Evolutionary conservation across 139 green algal genomes (phyloP), one percentile per base, ranked within the genome.

Genomic region (Chlorella sp.): DNA sequence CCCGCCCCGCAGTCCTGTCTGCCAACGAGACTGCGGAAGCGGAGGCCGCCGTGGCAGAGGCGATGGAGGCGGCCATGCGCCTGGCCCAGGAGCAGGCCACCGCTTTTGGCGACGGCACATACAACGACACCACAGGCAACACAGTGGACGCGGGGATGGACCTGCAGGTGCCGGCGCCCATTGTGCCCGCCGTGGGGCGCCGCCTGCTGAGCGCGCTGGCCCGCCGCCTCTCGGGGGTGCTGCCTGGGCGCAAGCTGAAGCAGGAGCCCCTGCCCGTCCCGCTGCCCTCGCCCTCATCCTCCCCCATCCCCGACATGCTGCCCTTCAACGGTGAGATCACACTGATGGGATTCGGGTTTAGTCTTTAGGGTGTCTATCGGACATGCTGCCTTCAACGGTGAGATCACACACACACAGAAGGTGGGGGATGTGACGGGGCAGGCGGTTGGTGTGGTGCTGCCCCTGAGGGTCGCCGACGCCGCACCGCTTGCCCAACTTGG

Each of bases 81-180:
- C 11, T 15, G 34, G 82, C 82, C 18, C 32, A n/a, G 60, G 57
- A 86, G 36, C 30, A 48, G 66, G 82, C 82, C 3, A 34, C 64
- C 57, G 68, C 34, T 0, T 86, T 53, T 34, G 82, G 82, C 57
- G 82, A 86, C n/a, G 82, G 82, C 57, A 86, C 69, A 32, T 86
- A 86, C 34, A 86, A 60, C 1, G 82, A 81, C 36, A 42, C 34
- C 75, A 81, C 34, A 12, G 75, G 75, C n/a, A 37, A 81, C n/a
- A 81, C 75, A 2, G 75, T 81, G 34, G 75, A 81, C 32, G 75
- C 75, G n/a, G 75, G 75, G 11, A 34, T 71, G 5, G 21, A 81
- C 4, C 75, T 71, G 64, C 64, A 81, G 75, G 75, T 53, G 34
- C 16, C 75, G 75, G 75, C 75, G 11, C 34, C 34, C 18, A 12